These are phyloP conservation scores for Paxillus involutus DNA, from an alignment of 768 basidiomycete species.

Conservation along the genomic window DNA sequence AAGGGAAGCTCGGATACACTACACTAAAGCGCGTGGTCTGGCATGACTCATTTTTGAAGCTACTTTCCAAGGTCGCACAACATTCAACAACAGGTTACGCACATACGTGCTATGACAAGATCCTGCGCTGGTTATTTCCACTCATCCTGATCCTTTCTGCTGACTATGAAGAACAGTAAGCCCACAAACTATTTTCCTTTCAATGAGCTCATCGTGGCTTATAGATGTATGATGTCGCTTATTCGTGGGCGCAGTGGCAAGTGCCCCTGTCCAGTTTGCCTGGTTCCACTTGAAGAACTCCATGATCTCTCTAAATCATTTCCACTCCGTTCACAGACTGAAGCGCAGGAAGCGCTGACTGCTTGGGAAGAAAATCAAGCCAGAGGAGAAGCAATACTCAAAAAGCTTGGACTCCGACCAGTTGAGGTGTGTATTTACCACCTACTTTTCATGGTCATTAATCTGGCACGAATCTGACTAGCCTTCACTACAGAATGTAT, in stretches of 20 bases:
- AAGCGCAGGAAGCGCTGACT: conserved; percentile 11
- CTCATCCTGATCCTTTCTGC: conserved; percentile 38
- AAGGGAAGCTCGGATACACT: conserved; percentile 29
- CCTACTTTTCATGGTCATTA: no score
- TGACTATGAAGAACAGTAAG: conserved; percentile 49
- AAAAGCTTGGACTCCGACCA: conserved; percentile 16
- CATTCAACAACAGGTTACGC: conserved; percentile 21
- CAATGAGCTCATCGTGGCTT: no score
- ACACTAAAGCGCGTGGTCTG: conserved; percentile 37
- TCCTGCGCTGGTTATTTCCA: conserved; percentile 32
- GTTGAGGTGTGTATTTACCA: conserved; percentile 8
- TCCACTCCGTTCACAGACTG: conserved; percentile 10
- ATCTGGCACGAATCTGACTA: no score
- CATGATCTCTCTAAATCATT: conserved; percentile 18
- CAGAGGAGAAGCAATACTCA: conserved; percentile 21
- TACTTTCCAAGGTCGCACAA: conserved; percentile 23
- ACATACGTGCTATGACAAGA: conserved; percentile 24
- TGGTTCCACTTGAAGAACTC: conserved; percentile 29
- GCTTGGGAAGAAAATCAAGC: not conserved
- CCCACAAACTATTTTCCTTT: not conserved
- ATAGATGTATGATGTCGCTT: conserved; percentile 39
- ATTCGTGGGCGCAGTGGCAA: conserved; percentile 28
- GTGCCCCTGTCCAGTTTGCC: conserved; percentile 40
- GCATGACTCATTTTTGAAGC: conserved; percentile 35
- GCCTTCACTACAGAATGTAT: conserved; percentile 35